These are phyloP conservation scores for Verbascum thapsus DNA, from an alignment of 257 asterid species.

Conservation along the genomic window DNA sequence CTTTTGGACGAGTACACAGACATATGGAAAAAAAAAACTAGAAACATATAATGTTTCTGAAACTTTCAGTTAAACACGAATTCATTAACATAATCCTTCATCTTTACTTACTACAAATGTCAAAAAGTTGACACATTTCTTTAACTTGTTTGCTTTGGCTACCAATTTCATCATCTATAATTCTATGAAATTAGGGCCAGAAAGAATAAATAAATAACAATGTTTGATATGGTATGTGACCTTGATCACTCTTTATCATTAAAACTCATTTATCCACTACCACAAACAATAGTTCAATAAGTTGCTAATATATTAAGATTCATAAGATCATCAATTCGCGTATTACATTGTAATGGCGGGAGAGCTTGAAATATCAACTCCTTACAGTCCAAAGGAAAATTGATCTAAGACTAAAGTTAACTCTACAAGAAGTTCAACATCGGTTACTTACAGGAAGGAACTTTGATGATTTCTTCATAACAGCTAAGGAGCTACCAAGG, in stretches of 20 bases:
- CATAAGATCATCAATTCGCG: constrained; percentile 4
- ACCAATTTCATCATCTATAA: constrained; percentile 8
- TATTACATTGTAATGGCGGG: neutral
- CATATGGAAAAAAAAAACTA: neutral
- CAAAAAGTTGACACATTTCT: constrained; percentile 16
- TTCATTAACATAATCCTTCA: neutral
- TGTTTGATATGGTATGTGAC: neutral
- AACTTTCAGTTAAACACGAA: neutral
- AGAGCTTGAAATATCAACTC: constrained; percentile 22
- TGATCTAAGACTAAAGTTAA: constrained; percentile 13
- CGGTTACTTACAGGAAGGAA: constrained; percentile 80
- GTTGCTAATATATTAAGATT: constrained; percentile 3
- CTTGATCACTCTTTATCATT: neutral
- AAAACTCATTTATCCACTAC: neutral
- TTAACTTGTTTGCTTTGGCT: neutral
- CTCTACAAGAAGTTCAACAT: constrained; percentile 18
- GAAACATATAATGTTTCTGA: neutral
- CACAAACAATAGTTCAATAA: too few relatives aligned
- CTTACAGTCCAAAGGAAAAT: neutral
- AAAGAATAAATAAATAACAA: constrained; percentile 4
- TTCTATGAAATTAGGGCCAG: constrained; percentile 2
- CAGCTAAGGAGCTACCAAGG: constrained; percentile 95
- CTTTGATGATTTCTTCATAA: constrained; percentile 94
- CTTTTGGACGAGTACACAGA: too few relatives aligned
- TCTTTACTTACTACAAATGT: constrained; percentile 6